Evolutionary conservation across 176 grass and related monocot species (phyloP).

Genomic region (Avena sativa): DNA sequence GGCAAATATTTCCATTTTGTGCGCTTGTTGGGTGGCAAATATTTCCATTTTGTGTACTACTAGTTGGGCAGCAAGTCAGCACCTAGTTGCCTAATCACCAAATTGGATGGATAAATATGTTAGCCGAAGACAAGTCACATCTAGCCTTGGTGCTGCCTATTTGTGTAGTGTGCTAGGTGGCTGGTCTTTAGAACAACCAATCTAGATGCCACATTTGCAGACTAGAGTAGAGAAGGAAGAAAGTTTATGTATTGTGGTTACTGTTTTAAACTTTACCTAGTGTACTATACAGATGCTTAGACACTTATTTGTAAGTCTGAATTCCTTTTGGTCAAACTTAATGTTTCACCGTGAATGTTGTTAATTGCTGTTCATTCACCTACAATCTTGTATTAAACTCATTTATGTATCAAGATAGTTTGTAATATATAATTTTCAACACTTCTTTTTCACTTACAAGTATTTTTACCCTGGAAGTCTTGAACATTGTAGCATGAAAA

Average conservation of each 20-base stretch:
- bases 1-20: background rate
- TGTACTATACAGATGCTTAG: background rate
- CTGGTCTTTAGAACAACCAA: background rate
- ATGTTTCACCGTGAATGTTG: background rate
- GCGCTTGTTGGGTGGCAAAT: background rate
- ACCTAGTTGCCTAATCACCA: background rate
- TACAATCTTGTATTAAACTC: background rate
- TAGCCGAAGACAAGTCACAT: background rate
- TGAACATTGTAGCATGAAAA: background rate
- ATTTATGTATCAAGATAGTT: background rate
- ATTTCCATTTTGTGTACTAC: background rate
- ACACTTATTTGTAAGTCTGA: background rate
- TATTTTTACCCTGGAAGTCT: too few relatives aligned
- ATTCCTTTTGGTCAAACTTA: background rate
- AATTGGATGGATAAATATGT: background rate
- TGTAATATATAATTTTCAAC: background rate
- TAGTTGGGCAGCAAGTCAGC: background rate
- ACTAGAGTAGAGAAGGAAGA: constrained; percentile 19
- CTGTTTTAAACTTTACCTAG: background rate
- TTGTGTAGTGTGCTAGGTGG: background rate
- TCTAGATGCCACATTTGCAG: constrained; percentile 13
- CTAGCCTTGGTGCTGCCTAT: background rate
- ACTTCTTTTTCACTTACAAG: too few relatives aligned
- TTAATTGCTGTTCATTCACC: background rate
- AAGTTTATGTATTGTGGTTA: background rate